Conservation (phyloP, 768 basidiomycete genomes). For the Leccinum subgranulosum region DNA sequence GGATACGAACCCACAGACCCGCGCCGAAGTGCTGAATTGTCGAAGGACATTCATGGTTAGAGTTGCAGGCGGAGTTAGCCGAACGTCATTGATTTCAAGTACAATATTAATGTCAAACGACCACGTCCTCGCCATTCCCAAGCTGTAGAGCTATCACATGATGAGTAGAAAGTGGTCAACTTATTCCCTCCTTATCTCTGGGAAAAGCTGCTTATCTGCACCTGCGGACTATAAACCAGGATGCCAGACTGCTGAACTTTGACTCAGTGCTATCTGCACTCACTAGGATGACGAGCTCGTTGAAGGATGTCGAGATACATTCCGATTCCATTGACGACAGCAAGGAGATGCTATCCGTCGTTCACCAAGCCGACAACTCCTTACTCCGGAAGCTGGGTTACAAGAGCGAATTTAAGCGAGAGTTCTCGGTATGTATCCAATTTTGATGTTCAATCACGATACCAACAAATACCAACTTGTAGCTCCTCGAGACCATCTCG, state of each 20-base stretch:
- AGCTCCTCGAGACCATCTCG: conserved; percentile 22
- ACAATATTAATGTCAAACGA: background rate
- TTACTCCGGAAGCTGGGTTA: conserved; percentile 23
- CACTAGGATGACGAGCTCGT: background rate
- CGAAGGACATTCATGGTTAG: conserved; percentile 25
- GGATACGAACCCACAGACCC: conserved; percentile 47
- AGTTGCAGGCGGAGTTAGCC: background rate
- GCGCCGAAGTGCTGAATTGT: conserved; percentile 49
- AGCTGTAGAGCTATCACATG: background rate
- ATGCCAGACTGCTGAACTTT: background rate
- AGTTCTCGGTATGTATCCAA: conserved; percentile 18
- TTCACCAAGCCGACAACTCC: conserved; percentile 17
- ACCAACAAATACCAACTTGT: background rate
- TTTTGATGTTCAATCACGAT: background rate
- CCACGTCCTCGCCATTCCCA: background rate
- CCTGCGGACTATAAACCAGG: background rate
- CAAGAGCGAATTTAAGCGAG: conserved; percentile 25
- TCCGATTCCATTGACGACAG: background rate
- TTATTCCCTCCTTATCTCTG: conserved; percentile 1
- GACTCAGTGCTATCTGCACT: no score
- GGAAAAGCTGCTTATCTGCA: background rate
- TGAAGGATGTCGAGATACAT: background rate
- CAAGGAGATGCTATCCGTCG: background rate
- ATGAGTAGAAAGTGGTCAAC: background rate
- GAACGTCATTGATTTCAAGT: background rate